These are phyloP conservation scores for Dactylellina sp. DNA, from an alignment of 2,329 filamentous ascomycete species.

Conservation along the genomic window DNA sequence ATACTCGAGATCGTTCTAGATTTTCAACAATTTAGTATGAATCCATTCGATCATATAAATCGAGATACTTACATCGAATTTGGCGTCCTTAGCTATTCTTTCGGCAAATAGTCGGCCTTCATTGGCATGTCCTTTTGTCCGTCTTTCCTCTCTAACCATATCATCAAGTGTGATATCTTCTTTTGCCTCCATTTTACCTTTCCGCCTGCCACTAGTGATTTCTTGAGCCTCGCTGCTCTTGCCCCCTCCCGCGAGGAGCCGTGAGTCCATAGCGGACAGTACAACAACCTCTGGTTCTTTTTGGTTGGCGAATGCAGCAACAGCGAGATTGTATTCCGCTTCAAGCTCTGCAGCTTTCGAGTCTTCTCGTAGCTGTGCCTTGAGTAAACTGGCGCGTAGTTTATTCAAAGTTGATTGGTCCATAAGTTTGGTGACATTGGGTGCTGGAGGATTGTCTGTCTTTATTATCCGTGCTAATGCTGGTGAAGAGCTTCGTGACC, in stretches of 20 bases:
- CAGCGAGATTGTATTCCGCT: conserved; percentile 82
- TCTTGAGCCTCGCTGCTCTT: conserved; percentile 80
- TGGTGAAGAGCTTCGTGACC: conserved; percentile 63
- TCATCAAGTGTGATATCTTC: conserved; percentile 96
- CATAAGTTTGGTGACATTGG: conserved; percentile 68
- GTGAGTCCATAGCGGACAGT: conserved; percentile 87
- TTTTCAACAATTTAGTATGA: conserved; percentile 26
- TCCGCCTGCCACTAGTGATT: conserved; percentile 83
- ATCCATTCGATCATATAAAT: not conserved
- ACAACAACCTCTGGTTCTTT: conserved; percentile 78
- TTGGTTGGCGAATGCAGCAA: conserved; percentile 71
- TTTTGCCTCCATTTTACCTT: conserved; percentile 87
- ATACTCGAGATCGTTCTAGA: conserved; percentile 85
- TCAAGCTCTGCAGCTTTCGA: conserved; percentile 82
- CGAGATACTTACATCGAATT: conserved; percentile 74
- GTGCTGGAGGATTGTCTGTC: conserved; percentile 70
- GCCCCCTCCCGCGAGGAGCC: conserved; percentile 77
- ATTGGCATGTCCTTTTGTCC: conserved; percentile 80
- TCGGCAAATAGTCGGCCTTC: conserved; percentile 87
- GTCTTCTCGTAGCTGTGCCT: conserved; percentile 84
- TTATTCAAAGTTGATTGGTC: conserved; percentile 87
- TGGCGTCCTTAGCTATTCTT: conserved; percentile 90
- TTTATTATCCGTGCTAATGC: conserved; percentile 69
- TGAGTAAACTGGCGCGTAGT: conserved; percentile 94
- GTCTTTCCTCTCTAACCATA: conserved; percentile 94